Evolutionary conservation across 352 stramenopile species (phyloP).

Genomic region (Phytophthora macrochlamydospora): DNA sequence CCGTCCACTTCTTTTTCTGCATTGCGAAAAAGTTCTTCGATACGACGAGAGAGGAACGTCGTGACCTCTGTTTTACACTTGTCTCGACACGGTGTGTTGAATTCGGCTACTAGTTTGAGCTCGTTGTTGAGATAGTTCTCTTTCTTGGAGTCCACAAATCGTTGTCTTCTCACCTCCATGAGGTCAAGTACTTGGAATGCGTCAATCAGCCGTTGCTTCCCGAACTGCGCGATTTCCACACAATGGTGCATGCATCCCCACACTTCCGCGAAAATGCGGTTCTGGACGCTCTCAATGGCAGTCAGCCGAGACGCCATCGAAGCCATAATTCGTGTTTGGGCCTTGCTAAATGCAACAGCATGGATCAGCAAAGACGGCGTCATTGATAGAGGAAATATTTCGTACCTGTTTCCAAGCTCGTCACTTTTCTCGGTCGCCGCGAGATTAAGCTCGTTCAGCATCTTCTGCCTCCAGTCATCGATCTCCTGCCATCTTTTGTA

Average conservation of each 20-base stretch:
- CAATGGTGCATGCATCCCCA: conserved; percentile 86
- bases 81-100: conserved; percentile 53
- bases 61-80: conserved; percentile 69
- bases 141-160: conserved; percentile 57
- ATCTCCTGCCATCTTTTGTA: conserved; percentile 77
- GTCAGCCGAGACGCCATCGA: conserved; percentile 72
- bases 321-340: conserved; percentile 66
- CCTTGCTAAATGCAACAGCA: conserved; percentile 48
- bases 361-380: background rate
- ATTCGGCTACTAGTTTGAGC: conserved; percentile 46
- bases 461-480: conserved; percentile 85
- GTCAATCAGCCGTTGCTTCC: conserved; percentile 63
- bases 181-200: conserved; percentile 80
- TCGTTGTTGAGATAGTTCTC: conserved; percentile 73
- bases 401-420: conserved; percentile 71
- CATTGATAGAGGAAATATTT: background rate
- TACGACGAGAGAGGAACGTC: conserved; percentile 53
- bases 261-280: conserved; percentile 74
- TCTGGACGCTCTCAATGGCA: conserved; percentile 60
- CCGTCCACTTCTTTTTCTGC: conserved; percentile 53
- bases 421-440: conserved; percentile 68
- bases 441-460: conserved; percentile 73
- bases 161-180: conserved; percentile 69
- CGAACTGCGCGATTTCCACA: conserved; percentile 81
- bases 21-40: conserved; percentile 69